Evolutionary conservation across 352 stramenopile species (phyloP).

Genomic region (Globisporangium polare): DNA sequence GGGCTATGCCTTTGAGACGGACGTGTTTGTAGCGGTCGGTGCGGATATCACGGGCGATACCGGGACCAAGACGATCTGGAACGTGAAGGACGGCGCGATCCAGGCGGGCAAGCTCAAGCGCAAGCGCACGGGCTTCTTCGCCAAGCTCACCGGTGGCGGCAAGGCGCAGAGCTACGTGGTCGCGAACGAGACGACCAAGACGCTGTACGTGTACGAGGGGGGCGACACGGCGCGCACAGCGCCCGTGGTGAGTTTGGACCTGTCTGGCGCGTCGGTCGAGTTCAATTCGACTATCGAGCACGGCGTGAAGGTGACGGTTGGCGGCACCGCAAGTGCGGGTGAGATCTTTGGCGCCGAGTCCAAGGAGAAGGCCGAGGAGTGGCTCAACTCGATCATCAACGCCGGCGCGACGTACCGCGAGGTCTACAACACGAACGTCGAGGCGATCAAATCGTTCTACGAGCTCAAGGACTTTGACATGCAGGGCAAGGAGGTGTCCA

Average conservation of each 20-base stretch:
- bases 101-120: not conserved
- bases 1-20: not conserved
- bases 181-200: not conserved
- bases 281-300: not conserved
- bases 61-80: not conserved
- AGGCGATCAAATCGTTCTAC: conserved; percentile 40
- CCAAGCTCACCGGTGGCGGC: not conserved
- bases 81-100: not conserved
- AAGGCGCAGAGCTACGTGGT: not conserved
- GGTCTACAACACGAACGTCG: conserved; percentile 16
- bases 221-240: not conserved
- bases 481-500: conserved; percentile 27
- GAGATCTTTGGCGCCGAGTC: not conserved
- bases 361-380: conserved; percentile 6
- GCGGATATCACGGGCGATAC: not conserved
- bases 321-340: too few species aligned
- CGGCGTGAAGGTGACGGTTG: not conserved
- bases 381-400: conserved; percentile 11
- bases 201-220: not conserved
- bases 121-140: not conserved
- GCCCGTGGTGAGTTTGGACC: not conserved
- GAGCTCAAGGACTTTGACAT: conserved; percentile 43
- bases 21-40: not conserved
- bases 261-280: not conserved
- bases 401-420: conserved; percentile 18